phyloP scores from a whole-genome alignment of 2,329 filamentous ascomycete species.

The Fusarium nodosum region DNA sequence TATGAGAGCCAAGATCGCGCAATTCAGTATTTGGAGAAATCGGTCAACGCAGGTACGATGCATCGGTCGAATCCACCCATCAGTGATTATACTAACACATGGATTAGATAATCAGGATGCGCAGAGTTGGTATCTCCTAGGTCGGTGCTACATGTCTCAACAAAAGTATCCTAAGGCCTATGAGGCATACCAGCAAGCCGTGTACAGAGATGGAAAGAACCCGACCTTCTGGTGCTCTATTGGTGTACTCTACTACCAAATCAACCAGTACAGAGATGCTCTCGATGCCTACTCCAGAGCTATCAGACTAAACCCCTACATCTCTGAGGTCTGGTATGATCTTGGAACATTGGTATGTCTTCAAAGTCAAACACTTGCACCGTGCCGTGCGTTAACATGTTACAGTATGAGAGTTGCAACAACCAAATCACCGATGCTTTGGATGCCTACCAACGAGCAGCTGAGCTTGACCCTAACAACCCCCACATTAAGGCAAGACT shows the following conservation, averaged over 20 bases:
- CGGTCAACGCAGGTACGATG: slow-evolving; percentile 85
- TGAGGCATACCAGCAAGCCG: slow-evolving; percentile 97
- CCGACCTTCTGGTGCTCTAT: slow-evolving; percentile 99
- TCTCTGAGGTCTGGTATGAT: slow-evolving; percentile 99
- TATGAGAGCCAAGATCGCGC: slow-evolving; percentile 95
- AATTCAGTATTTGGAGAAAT: slow-evolving; percentile 97
- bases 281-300: slow-evolving; percentile 97
- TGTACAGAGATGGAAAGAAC: slow-evolving; percentile 97
- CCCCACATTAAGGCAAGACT: slow-evolving; percentile 96
- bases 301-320: slow-evolving; percentile 96
- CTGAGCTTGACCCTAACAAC: slow-evolving; percentile 92
- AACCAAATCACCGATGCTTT: slow-evolving; percentile 97
- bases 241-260: slow-evolving; percentile 98
- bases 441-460: slow-evolving; percentile 94
- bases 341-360: slow-evolving; percentile 88
- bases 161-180: slow-evolving; percentile 99
- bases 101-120: slow-evolving; percentile 87
- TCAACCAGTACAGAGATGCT: slow-evolving; percentile 98
- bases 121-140: slow-evolving; percentile 98
- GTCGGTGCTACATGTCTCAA: slow-evolving; percentile 99
- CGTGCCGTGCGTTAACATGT: slow-evolving; percentile 50
- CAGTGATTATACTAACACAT: slow-evolving; percentile 10
- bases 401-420: slow-evolving; percentile 96
- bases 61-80: neutral
- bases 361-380: neutral